Evolutionary conservation across 495 filamentous ascomycete species (phyloP), one percentile per base, ranked within the genome.

Genomic region (Pyrenula massariospora): DNA sequence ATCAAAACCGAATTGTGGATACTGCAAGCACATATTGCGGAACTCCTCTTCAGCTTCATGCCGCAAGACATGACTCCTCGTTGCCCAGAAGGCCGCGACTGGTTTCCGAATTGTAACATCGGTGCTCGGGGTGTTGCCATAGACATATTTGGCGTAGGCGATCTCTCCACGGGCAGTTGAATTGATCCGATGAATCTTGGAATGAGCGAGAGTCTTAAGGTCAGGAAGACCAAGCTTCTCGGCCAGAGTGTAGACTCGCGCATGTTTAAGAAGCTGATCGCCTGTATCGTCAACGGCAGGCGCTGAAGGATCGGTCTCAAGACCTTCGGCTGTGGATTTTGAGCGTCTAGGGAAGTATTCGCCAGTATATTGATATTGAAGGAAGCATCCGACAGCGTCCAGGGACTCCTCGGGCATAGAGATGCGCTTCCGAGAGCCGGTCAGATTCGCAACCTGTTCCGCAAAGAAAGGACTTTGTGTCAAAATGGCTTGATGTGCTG

Each of bases 301-400:
- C 22, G 77, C 64, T 31, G 75, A 67, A 1, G 84, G 74, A 61
- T 85, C 82, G 50, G 67, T 66, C 60, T 87, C 81, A 1, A 88
- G 71, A 31, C 72, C 58, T 21, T 71, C 73, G 19, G 63, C 60
- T 3, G 65, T 58, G 54, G 78, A 69, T 49, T 78, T 73, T 15
- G 84, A 54, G 61, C 84, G 84, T 58, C 76, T 73, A 2, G 88
- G 85, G 67, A 88, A 89, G 77, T 96, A 96, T 67, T 97, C 88
- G 67, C 81, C 82, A 1, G 88, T 95, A 71, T 97, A 97, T 25
- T 94, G 82, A 70, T 85, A 97, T 72, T 96, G 86, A 62, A 97
- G 81, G 64, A 95, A 90, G 70, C 83, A 91, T 25, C 88, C 84
- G 56, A 91, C 84, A 31, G 91, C 88, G 58, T 91, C 87, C 24